Evolutionary conservation across 2,329 filamentous ascomycete genomes (phyloP), one percentile per base, ranked within the genome.

Genomic region (Cercospora sp.): DNA sequence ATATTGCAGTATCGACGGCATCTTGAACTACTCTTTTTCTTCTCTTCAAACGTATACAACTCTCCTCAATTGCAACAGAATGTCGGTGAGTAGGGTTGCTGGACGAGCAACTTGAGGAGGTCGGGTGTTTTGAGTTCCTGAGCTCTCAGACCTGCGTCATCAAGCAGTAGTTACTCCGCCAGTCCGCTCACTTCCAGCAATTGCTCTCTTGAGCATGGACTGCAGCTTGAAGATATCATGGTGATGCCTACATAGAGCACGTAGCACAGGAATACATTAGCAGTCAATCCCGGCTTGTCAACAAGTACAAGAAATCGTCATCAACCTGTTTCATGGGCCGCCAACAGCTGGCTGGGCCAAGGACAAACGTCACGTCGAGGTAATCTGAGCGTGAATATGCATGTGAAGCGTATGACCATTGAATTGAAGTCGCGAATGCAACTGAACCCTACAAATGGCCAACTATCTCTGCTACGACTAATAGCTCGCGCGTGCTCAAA

Each of bases 401-500:
- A 23, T 23, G 16, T 23, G 57, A 60, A 20, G 30, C 42, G 65
- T 30, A 57, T 68, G 23, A 51, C 55, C 59, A 63, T 62, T 60
- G 64, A 60, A 60, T 60, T 60, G 18, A n/a, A 64, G 48, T 39
- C 30, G 48, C 51, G 13, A 42, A 23, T 63, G 61, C 42, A 42
- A 64, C 57, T 63, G 60, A 30, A 64, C 45, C 45, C 61, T 59
- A 55, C 30, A 60, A 48, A 28, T 53, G 60, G 28, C 59, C 36
- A 55, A 62, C 61, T 45, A 66, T 65, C 51, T 55, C 55, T 62
- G 33, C 63, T 55, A 53, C 60, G 67, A 64, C 64, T 65, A 67
- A 65, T 67, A 67, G 62, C 45, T 62, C 61, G 60, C 62, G 67
- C 65, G 67, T 69, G 45, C 64, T 58, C 62, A 67, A 69, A 2